Base-by-base conservation (phyloP, 2,329 filamentous ascomycete genomes). In the Rutstroemia sp. region DNA sequence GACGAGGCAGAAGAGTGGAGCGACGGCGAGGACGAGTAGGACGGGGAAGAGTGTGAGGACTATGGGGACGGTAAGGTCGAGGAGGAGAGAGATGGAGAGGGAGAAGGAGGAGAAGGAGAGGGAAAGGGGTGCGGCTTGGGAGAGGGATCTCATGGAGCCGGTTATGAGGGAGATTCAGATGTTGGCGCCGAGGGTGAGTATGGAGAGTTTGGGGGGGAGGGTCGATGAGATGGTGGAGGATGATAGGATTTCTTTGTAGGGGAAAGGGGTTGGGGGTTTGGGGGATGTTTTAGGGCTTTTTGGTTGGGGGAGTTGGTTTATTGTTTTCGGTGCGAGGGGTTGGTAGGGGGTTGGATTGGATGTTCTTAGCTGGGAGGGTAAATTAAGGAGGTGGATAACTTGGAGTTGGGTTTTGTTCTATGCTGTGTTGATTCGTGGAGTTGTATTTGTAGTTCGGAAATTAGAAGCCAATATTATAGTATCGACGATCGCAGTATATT, bases 81-180 rank as follows among this genome's bases (percentile, higher is more conserved):
- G 41, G 27, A 30, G 16, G 27, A 53, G 45, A 16, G 25, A 17
- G 12, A 34, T 12, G 23, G 42, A 54, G 27, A 52, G 16, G 30
- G 48, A 16, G 19, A n/a, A 47, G 19, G 41, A 30, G 17, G 4
- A 23, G 34, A 23, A 17, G 19, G 4, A 37, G 12, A 9, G 17
- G 19, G 4, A 37, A 8, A 9, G 17, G 4, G 41, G 47, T 17
- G 4, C n/a, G 5, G n/a, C 16, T 17, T 17, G n/a, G 10, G 41
- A 44, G 8, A 10, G 8, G 10, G 41, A 44, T 44, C n/a, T 21
- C 4, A 42, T 49, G 12, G 45, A 54, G 25, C 21, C 27, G 23
- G 23, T 49, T 21, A 54, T 49, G 52, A 48, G 52, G 37, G 45
- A 49, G 17, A 27, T 54, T 41, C 52, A 34, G 14, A 34, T 12